phyloP scores from a whole-genome alignment of 2,329 filamentous ascomycete genomes.

The Aspergillus candidus region DNA sequence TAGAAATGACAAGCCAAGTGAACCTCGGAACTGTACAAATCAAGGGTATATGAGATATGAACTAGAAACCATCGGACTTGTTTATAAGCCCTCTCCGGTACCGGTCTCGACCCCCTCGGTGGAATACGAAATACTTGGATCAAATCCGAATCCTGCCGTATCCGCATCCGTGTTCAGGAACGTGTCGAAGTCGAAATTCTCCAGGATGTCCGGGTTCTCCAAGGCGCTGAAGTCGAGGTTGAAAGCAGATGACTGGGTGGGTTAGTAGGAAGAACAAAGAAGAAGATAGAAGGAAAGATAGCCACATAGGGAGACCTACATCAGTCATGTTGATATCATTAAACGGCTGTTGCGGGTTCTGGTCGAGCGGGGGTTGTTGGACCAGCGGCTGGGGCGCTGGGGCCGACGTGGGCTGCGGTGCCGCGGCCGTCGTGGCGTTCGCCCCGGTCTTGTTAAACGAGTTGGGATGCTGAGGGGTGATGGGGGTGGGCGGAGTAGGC shows the following conservation, averaged over 20 bases:
- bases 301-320: no score
- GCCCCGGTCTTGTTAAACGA: slow-evolving; percentile 39
- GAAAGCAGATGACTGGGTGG: slow-evolving; percentile 26
- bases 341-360: slow-evolving; percentile 24
- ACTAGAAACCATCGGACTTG: slow-evolving; percentile 27
- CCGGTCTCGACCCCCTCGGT: slow-evolving; percentile 41
- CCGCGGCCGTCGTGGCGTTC: slow-evolving; percentile 29
- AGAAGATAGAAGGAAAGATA: no score
- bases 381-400: slow-evolving; percentile 32
- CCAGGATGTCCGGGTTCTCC: slow-evolving; percentile 43
- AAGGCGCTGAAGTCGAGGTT: slow-evolving; percentile 42
- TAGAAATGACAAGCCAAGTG: no score
- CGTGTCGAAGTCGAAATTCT: slow-evolving; percentile 60
- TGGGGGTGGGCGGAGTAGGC: slow-evolving; percentile 45
- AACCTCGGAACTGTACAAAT: slow-evolving; percentile 31
- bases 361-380: slow-evolving; percentile 30
- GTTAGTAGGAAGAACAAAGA: slow-evolving; percentile 18
- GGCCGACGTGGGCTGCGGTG: slow-evolving; percentile 31
- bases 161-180: slow-evolving; percentile 55
- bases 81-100: slow-evolving; percentile 34
- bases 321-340: slow-evolving; percentile 32
- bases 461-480: slow-evolving; percentile 42
- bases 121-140: slow-evolving; percentile 34
- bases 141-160: slow-evolving; percentile 38
- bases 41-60: slow-evolving; percentile 35